phyloP scores from a whole-genome alignment of 257 asterid species.

The Salvia rosmarinus region DNA sequence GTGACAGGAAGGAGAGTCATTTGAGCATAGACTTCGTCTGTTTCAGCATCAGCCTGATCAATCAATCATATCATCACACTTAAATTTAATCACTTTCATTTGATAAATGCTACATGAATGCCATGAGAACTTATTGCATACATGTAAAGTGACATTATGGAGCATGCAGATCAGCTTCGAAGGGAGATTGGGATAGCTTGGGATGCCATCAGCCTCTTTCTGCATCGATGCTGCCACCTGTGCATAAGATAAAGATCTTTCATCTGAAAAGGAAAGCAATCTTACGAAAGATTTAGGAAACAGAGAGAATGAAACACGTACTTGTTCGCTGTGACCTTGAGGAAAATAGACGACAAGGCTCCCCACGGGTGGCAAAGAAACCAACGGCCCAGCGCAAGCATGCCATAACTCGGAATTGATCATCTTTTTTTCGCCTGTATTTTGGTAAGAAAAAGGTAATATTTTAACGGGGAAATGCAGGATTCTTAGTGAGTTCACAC shows the following conservation, averaged over 20 bases:
- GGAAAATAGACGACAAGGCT: slow-evolving; percentile 96
- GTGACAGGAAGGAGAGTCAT: slow-evolving; percentile 96
- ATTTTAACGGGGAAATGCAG: slow-evolving; percentile 3
- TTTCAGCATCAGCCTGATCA: slow-evolving; percentile 89
- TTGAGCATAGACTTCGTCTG: slow-evolving; percentile 97
- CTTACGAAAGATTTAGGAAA: not conserved
- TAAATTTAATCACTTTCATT: slow-evolving; percentile 16
- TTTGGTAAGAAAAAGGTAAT: not conserved
- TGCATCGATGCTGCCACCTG: slow-evolving; percentile 99
- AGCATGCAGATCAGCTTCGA: slow-evolving; percentile 86
- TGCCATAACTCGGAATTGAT: slow-evolving; percentile 98
- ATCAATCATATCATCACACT: slow-evolving; percentile 19
- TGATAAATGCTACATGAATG: slow-evolving; percentile 4
- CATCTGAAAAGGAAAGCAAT: slow-evolving; percentile 25
- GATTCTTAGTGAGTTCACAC: not conserved
- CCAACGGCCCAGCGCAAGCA: slow-evolving; percentile 98
- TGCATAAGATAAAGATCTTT: not conserved
- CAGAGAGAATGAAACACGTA: slow-evolving; percentile 39
- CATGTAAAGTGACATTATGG: slow-evolving; percentile 93
- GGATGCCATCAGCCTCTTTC: slow-evolving; percentile 81
- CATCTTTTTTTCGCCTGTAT: slow-evolving; percentile 71
- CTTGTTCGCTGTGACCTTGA: slow-evolving; percentile 99
- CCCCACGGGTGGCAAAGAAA: slow-evolving; percentile 91
- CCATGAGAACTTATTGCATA: slow-evolving; percentile 38
- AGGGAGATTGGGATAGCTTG: slow-evolving; percentile 94